Percentiles rank a stretch among this genome's conserved stretches.
Conservation (phyloP, 1,284 basidiomycete genomes). For the Gymnopus androsaceus region DNA sequence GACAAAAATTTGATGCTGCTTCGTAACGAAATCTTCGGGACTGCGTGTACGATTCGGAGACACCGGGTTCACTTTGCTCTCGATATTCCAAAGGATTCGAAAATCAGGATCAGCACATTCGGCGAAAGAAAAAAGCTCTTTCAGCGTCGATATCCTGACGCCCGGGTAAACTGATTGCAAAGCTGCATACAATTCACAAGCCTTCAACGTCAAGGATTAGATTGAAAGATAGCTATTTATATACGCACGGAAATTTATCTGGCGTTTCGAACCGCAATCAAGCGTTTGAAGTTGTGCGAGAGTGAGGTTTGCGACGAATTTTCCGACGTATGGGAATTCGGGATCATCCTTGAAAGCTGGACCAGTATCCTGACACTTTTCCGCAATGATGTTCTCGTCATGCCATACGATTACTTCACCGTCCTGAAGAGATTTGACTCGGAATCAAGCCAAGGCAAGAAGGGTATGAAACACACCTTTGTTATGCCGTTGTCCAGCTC, state of each 20-base stretch:
- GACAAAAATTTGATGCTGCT: conserved; percentile 59
- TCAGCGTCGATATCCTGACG: conserved; percentile 69
- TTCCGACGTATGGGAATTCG: conserved; percentile 71
- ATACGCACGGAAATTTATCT: conserved; percentile 59
- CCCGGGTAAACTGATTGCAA: conserved; percentile 66
- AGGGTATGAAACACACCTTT: conserved; percentile 40
- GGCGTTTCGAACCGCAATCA: conserved; percentile 75
- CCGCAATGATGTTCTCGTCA: conserved; percentile 62
- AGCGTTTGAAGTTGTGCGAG: conserved; percentile 75
- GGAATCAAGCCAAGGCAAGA: neutral
- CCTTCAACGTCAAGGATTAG: no score
- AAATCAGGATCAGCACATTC: conserved; percentile 66
- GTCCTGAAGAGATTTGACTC: conserved; percentile 53
- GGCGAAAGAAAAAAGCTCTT: conserved; percentile 76
- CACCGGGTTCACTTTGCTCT: conserved; percentile 73
- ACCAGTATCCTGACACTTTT: conserved; percentile 68
- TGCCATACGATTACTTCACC: conserved; percentile 79
- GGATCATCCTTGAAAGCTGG: conserved; percentile 61
- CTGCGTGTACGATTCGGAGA: conserved; percentile 56
- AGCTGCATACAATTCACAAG: no score
- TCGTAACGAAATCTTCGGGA: conserved; percentile 66
- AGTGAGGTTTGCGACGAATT: conserved; percentile 75
- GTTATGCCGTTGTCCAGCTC: conserved; percentile 81
- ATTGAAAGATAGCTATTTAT: neutral
- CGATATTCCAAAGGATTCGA: conserved; percentile 72